Evolutionary conservation across 2,329 filamentous ascomycete genomes (phyloP).

Genomic region (Alternaria alternata): DNA sequence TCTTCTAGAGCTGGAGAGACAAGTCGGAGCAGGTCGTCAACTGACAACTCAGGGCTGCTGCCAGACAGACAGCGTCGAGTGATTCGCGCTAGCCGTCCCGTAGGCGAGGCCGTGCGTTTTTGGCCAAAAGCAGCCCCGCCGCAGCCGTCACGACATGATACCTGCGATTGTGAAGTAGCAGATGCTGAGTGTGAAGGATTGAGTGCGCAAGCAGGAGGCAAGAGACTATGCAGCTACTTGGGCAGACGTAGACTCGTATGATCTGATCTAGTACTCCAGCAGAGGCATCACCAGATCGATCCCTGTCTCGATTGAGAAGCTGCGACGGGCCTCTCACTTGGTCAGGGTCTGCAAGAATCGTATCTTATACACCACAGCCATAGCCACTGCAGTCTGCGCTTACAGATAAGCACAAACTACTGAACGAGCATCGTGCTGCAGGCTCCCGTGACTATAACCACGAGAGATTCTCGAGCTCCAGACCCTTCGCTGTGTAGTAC

Average conservation of each 20-base stretch:
- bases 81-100: conserved; percentile 29
- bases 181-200: not conserved
- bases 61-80: conserved; percentile 29
- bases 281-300: conserved; percentile 10
- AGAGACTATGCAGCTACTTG: not conserved
- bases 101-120: conserved; percentile 28
- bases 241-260: not conserved
- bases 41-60: conserved; percentile 35
- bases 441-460: not conserved
- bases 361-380: not conserved
- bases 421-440: not conserved
- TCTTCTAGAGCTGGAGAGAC: conserved; percentile 22
- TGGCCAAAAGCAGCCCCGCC: conserved; percentile 14
- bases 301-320: conserved; percentile 14
- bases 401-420: too few relatives aligned
- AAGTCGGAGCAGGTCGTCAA: conserved; percentile 28
- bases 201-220: not conserved
- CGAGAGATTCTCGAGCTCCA: conserved; percentile 12
- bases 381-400: too few relatives aligned
- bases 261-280: conserved; percentile 7
- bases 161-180: not conserved
- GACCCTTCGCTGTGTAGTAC: not conserved
- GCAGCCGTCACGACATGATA: conserved; percentile 15
- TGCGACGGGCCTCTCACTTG: not conserved
- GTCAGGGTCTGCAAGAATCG: not conserved